Conservation (phyloP, 2,329 filamentous ascomycete species). For the Bipolaris victoriae region DNA sequence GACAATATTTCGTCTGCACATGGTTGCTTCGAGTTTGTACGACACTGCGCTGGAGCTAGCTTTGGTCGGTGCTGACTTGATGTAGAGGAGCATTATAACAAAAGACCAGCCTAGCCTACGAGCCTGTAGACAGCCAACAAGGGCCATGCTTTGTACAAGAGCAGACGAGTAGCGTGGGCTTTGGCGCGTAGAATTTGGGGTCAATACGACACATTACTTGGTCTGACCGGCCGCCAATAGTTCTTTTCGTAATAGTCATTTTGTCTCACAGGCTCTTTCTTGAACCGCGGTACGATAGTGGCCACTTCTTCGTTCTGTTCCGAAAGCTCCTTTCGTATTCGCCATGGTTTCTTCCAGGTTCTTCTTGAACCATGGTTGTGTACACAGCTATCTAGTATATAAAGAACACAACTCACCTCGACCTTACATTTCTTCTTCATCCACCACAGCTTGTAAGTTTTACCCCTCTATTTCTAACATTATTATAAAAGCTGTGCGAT, state of each 20-base stretch:
- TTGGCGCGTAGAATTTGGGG: background rate
- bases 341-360: background rate
- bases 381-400: background rate
- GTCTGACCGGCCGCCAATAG: background rate
- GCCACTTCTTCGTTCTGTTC: background rate
- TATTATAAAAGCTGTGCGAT: background rate
- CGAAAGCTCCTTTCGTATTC: background rate
- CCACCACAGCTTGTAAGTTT: background rate
- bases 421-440: background rate
- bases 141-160: background rate
- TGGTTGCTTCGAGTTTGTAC: constrained; percentile 8
- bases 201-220: background rate
- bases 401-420: background rate
- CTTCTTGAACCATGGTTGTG: background rate
- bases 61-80: constrained; percentile 6
- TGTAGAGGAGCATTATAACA: constrained; percentile 4
- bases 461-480: background rate
- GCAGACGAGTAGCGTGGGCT: background rate
- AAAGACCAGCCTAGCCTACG: background rate
- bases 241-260: background rate
- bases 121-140: background rate
- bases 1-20: background rate
- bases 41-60: constrained; percentile 1
- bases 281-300: background rate
- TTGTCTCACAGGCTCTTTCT: background rate